These are phyloP conservation scores for Fagopyrum esculentum DNA, from an alignment of 148 eudicot species.

Conservation along the genomic window DNA sequence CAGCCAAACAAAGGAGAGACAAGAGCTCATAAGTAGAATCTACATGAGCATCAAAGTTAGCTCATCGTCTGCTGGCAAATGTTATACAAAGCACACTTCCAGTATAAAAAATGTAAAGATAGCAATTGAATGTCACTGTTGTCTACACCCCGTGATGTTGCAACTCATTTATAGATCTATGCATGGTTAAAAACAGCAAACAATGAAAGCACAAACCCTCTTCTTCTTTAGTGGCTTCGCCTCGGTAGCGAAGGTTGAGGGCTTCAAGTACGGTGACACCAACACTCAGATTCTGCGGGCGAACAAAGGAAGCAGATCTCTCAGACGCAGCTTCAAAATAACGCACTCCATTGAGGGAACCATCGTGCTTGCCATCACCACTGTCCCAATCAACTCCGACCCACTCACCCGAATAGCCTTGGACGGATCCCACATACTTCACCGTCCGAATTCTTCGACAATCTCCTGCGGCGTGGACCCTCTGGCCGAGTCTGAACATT, in stretches of 20 bases:
- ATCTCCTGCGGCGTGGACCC: constrained; percentile 57
- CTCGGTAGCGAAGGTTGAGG: constrained; percentile 47
- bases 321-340: constrained; percentile 50
- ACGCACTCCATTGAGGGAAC: constrained; percentile 58
- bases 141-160: neutral
- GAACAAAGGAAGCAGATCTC: constrained; percentile 60
- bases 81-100: neutral
- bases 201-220: constrained; percentile 33
- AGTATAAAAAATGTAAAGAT: neutral
- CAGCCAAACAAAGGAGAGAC: neutral
- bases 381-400: constrained; percentile 93
- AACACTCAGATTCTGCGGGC: constrained; percentile 44
- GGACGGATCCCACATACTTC: constrained; percentile 47
- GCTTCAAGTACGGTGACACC: constrained; percentile 67
- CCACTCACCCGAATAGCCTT: constrained; percentile 71
- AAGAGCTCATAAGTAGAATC: neutral
- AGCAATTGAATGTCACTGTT: neutral
- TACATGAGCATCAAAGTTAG: neutral
- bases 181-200: neutral
- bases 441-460: constrained; percentile 62
- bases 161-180: neutral
- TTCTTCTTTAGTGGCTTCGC: constrained; percentile 56
- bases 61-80: neutral
- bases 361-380: constrained; percentile 76
- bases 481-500: constrained; percentile 47